Conservation (phyloP, 164 flowering plant species). For the Magnolia kwangsiensis region DNA sequence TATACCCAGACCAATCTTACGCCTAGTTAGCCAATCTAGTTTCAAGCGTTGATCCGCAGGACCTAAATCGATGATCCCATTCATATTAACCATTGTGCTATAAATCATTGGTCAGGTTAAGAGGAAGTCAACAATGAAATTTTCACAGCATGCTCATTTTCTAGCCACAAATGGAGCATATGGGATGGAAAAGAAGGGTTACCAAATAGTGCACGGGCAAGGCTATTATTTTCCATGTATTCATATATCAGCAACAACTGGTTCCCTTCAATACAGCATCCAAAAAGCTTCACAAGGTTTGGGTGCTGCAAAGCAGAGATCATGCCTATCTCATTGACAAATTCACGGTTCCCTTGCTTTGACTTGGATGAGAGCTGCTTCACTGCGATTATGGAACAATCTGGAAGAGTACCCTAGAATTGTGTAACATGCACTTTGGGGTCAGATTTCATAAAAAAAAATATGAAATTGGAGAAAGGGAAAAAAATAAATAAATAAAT, state of each 20-base stretch:
- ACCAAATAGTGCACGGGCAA: constrained; percentile 52
- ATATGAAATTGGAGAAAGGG: neutral
- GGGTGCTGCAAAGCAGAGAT: constrained; percentile 59
- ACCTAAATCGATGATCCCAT: constrained; percentile 20
- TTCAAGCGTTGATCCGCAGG: constrained; percentile 27
- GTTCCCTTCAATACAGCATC: constrained; percentile 52
- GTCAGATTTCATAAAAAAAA: neutral
- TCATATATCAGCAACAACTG: constrained; percentile 52
- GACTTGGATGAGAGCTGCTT: constrained; percentile 60
- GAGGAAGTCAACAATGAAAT: no score
- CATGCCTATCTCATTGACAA: constrained; percentile 58
- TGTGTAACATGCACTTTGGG: neutral
- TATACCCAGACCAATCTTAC: constrained; percentile 47
- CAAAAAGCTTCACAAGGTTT: constrained; percentile 51
- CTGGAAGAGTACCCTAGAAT: constrained; percentile 22
- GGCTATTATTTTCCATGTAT: constrained; percentile 55
- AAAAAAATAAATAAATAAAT: neutral
- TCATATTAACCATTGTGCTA: neutral
- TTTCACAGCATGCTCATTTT: neutral
- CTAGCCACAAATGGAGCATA: no score
- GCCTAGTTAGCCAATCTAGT: constrained; percentile 60
- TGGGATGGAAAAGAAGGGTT: neutral
- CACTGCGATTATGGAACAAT: constrained; percentile 51
- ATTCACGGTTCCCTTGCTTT: constrained; percentile 66
- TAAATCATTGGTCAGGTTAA: neutral